A percentile compares a stretch with the other conserved stretches of the same genome.
phyloP scores from a whole-genome alignment of 2,329 filamentous ascomycete species.

The Pseudopyrenochaeta lycopersici region DNA sequence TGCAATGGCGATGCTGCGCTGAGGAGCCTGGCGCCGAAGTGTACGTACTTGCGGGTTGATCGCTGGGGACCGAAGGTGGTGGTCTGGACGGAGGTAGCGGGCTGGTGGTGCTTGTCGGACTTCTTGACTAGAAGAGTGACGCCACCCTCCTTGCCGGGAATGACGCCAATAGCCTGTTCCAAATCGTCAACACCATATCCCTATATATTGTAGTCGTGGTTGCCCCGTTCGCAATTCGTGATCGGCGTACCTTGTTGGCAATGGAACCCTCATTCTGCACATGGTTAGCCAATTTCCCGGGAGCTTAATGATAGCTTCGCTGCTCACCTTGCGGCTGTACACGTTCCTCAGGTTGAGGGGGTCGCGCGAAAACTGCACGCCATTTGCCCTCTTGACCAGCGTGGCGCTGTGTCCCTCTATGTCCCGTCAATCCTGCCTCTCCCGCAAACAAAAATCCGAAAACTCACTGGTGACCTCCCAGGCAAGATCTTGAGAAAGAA shows the following conservation, averaged over 20 bases:
- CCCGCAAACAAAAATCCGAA: neutral
- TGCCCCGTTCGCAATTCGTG: slow-evolving; percentile 17
- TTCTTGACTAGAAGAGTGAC: slow-evolving; percentile 89
- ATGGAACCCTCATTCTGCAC: slow-evolving; percentile 86
- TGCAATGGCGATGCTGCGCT: neutral
- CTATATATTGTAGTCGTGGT: neutral
- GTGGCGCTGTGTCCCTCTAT: slow-evolving; percentile 87
- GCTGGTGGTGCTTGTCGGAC: slow-evolving; percentile 74
- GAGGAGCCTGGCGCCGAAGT: neutral
- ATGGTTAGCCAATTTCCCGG: slow-evolving; percentile 32
- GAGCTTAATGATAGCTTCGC: slow-evolving; percentile 1
- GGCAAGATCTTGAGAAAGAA: slow-evolving; percentile 88
- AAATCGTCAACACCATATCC: slow-evolving; percentile 12
- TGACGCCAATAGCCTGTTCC: slow-evolving; percentile 80
- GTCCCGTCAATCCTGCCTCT: slow-evolving; percentile 19
- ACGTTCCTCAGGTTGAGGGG: slow-evolving; percentile 92
- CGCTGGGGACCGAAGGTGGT: slow-evolving; percentile 76
- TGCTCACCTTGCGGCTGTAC: slow-evolving; percentile 84
- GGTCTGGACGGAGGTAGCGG: slow-evolving; percentile 71
- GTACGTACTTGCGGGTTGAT: slow-evolving; percentile 79
- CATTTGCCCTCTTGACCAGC: slow-evolving; percentile 90
- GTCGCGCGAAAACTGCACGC: slow-evolving; percentile 91
- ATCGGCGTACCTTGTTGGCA: slow-evolving; percentile 81
- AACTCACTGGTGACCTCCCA: slow-evolving; percentile 95
- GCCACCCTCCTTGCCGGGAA: slow-evolving; percentile 78